These are phyloP conservation scores for Trapa incisa DNA, from an alignment of 345 rosid genomes.

Conservation along the genomic window DNA sequence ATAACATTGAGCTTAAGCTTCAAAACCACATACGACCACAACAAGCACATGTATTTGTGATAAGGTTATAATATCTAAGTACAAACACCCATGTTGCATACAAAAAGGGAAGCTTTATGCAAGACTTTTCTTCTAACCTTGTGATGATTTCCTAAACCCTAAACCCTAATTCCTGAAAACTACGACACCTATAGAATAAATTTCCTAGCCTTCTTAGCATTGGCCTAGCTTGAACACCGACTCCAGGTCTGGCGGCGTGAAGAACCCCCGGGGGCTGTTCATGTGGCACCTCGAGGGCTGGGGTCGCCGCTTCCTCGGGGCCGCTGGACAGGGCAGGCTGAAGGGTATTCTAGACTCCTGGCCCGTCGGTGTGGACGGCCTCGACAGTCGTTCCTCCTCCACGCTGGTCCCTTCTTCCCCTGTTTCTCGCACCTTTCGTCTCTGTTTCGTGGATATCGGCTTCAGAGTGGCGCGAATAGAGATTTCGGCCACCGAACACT, in stretches of 20 bases:
- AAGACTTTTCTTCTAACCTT: not conserved
- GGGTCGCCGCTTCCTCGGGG: slow-evolving; percentile 32
- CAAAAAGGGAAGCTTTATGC: not conserved
- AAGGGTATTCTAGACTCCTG: slow-evolving; percentile 25
- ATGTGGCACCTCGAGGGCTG: slow-evolving; percentile 16
- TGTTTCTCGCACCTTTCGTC: slow-evolving; percentile 11
- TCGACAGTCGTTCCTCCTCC: not conserved
- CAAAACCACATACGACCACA: too few relatives aligned
- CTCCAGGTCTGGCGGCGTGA: slow-evolving; percentile 38
- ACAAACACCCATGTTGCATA: too few relatives aligned
- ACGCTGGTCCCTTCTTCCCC: slow-evolving; percentile 2
- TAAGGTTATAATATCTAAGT: too few relatives aligned
- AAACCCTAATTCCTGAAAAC: not conserved
- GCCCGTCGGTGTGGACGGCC: slow-evolving; percentile 25
- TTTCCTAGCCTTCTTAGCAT: slow-evolving; percentile 11
- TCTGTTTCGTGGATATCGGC: slow-evolving; percentile 20
- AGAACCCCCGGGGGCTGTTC: slow-evolving; percentile 25
- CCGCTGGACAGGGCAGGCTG: slow-evolving; percentile 24
- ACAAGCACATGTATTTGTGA: too few relatives aligned
- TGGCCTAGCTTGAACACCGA: slow-evolving; percentile 18
- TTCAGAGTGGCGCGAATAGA: slow-evolving; percentile 18
- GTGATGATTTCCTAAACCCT: not conserved
- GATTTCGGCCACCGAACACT: slow-evolving; percentile 16
- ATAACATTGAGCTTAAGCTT: too few relatives aligned
- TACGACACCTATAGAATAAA: not conserved